phyloP scores from a whole-genome alignment of 1,284 basidiomycete species.

The Coniferiporia sulphurascens region DNA sequence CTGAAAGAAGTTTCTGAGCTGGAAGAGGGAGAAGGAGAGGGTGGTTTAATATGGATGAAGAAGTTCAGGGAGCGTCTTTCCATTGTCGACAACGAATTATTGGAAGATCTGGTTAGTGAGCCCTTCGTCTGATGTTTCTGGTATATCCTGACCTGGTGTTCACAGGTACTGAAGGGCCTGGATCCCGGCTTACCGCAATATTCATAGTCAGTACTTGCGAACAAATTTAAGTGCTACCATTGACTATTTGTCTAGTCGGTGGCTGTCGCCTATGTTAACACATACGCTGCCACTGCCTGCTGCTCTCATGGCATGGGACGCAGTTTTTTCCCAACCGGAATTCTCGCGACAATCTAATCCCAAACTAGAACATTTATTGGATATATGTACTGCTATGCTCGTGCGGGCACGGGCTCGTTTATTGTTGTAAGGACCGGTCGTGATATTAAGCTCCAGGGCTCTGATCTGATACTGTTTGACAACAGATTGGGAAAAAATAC shows the following conservation, averaged over 20 bases:
- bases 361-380: conserved; percentile 61
- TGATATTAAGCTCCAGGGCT: no score
- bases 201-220: conserved; percentile 57
- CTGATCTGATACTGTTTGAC: no score
- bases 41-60: conserved; percentile 56
- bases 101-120: conserved; percentile 51
- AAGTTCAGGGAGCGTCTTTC: conserved; percentile 56
- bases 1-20: conserved; percentile 68
- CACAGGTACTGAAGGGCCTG: conserved; percentile 54
- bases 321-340: conserved; percentile 55
- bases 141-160: conserved; percentile 10
- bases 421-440: no score
- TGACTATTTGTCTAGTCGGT: conserved; percentile 45
- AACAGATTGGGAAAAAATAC: conserved; percentile 50
- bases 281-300: conserved; percentile 63
- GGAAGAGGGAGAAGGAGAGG: conserved; percentile 59
- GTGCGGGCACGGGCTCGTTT: conserved; percentile 50
- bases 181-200: conserved; percentile 73
- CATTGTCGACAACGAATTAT: conserved; percentile 63
- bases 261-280: conserved; percentile 68
- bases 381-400: conserved; percentile 65
- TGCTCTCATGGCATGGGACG: conserved; percentile 64
- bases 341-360: conserved; percentile 50
- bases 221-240: conserved; percentile 1
- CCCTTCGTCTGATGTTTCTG: background rate